Conservation (phyloP, 208 protist species). For the Leishmania turanica region DNA sequence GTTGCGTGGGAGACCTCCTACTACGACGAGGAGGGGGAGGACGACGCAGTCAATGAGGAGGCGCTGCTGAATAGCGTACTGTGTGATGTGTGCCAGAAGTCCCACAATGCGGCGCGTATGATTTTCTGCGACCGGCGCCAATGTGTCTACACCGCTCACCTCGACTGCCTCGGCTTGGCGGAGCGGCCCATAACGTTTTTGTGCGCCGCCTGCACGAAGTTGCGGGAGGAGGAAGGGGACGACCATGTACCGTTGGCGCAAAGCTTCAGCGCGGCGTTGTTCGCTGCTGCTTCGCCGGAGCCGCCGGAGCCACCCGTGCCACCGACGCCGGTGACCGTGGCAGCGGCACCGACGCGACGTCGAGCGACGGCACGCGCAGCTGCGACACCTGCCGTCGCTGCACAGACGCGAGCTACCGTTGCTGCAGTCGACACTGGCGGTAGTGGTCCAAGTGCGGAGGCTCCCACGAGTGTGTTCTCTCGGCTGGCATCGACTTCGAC, state of each 20-base stretch:
- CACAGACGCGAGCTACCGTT: background rate
- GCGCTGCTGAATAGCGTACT: conserved; percentile 23
- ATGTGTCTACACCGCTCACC: conserved; percentile 74
- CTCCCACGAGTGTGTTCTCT: background rate
- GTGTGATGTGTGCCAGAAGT: conserved; percentile 69
- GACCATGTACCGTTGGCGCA: background rate
- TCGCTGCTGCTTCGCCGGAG: background rate
- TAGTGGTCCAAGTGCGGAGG: background rate
- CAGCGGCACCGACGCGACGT: background rate
- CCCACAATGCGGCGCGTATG: conserved; percentile 68
- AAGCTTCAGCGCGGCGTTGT: background rate
- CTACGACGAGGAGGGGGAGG: conserved; percentile 41
- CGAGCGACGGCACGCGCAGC: background rate
- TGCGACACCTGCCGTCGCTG: background rate
- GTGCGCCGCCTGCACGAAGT: conserved; percentile 49
- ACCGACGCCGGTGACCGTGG: background rate
- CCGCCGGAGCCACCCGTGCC: background rate
- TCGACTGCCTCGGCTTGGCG: conserved; percentile 67
- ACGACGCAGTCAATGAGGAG: conserved; percentile 14
- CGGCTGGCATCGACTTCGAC: background rate
- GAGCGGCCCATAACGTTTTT: conserved; percentile 76
- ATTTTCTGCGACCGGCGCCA: conserved; percentile 86
- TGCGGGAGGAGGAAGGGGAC: conserved; percentile 29
- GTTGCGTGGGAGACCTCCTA: conserved; percentile 44
- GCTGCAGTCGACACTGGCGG: background rate